Evolutionary conservation across 1,284 basidiomycete genomes (phyloP).

Genomic region (Gymnopus androsaceus): DNA sequence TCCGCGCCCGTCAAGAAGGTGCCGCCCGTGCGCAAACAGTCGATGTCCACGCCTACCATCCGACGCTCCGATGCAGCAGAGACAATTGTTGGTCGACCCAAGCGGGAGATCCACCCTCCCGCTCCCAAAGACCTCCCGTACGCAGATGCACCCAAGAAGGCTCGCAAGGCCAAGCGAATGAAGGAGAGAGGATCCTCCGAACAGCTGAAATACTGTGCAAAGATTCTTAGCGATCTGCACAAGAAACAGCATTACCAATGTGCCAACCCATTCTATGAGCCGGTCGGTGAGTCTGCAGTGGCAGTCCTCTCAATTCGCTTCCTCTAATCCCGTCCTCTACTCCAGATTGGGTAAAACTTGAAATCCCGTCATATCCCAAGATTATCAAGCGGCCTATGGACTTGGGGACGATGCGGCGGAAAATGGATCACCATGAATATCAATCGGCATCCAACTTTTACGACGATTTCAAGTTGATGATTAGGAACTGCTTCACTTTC

Average conservation of each 20-base stretch:
- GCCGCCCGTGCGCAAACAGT: conserved; percentile 59
- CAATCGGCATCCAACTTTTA: conserved; percentile 77
- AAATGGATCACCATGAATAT: conserved; percentile 80
- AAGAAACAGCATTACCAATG: conserved; percentile 77
- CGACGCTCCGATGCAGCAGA: conserved; percentile 67
- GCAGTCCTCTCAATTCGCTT: background rate
- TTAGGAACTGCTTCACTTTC: conserved; percentile 91
- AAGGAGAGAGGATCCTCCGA: conserved; percentile 76
- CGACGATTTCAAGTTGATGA: conserved; percentile 92
- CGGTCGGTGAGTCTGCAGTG: conserved; percentile 70
- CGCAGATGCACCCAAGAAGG: conserved; percentile 73
- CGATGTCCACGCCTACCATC: conserved; percentile 78
- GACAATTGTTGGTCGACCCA: conserved; percentile 77
- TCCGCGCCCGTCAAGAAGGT: conserved; percentile 45
- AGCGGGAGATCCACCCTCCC: conserved; percentile 96
- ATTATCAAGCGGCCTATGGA: conserved; percentile 96
- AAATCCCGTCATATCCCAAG: conserved; percentile 85
- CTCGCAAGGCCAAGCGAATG: conserved; percentile 58
- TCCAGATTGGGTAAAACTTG: conserved; percentile 74
- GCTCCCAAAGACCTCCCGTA: conserved; percentile 91
- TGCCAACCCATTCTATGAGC: conserved; percentile 89
- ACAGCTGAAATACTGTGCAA: conserved; percentile 84
- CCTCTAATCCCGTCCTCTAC: background rate
- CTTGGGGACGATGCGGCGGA: conserved; percentile 82
- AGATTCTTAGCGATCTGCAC: conserved; percentile 76